Evolutionary conservation across 257 asterid genomes (phyloP).

Genomic region (Scutellaria galericulata): DNA sequence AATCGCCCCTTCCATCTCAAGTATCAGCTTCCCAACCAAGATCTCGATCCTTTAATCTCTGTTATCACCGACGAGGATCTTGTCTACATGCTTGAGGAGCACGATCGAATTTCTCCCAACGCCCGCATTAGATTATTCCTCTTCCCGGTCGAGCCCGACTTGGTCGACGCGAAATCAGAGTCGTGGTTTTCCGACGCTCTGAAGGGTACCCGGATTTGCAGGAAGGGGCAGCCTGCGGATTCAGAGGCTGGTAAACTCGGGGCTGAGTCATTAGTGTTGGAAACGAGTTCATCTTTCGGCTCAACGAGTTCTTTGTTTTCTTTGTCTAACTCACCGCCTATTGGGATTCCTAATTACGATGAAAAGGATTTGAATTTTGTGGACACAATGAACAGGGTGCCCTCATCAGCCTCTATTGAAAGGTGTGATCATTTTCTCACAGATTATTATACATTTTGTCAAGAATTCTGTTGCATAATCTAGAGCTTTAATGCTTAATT

Average conservation of each 20-base stretch:
- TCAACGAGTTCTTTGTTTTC: slow-evolving; percentile 74
- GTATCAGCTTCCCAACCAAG: slow-evolving; percentile 83
- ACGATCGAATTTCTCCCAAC: slow-evolving; percentile 58
- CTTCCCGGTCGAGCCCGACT: slow-evolving; percentile 68
- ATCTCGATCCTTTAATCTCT: slow-evolving; percentile 77
- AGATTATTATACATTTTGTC: background rate
- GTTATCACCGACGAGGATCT: slow-evolving; percentile 85
- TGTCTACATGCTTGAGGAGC: slow-evolving; percentile 81
- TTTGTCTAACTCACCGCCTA: slow-evolving; percentile 65
- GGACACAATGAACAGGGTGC: slow-evolving; percentile 60
- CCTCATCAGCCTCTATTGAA: slow-evolving; percentile 72
- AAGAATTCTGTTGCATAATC: slow-evolving; percentile 2
- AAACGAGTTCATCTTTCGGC: slow-evolving; percentile 84
- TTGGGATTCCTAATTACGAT: slow-evolving; percentile 52
- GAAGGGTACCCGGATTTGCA: slow-evolving; percentile 61
- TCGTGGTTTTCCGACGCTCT: slow-evolving; percentile 78
- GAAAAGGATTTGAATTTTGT: slow-evolving; percentile 54
- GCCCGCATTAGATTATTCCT: slow-evolving; percentile 74
- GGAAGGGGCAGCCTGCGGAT: slow-evolving; percentile 69
- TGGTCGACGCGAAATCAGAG: slow-evolving; percentile 68
- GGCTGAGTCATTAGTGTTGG: slow-evolving; percentile 69
- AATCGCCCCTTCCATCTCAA: slow-evolving; percentile 73
- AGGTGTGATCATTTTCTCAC: slow-evolving; percentile 50
- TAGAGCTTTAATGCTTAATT: background rate
- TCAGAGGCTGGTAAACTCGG: slow-evolving; percentile 46